Conservation (phyloP, 2,329 filamentous ascomycete genomes). For the Beauveria scarabaeidicola region DNA sequence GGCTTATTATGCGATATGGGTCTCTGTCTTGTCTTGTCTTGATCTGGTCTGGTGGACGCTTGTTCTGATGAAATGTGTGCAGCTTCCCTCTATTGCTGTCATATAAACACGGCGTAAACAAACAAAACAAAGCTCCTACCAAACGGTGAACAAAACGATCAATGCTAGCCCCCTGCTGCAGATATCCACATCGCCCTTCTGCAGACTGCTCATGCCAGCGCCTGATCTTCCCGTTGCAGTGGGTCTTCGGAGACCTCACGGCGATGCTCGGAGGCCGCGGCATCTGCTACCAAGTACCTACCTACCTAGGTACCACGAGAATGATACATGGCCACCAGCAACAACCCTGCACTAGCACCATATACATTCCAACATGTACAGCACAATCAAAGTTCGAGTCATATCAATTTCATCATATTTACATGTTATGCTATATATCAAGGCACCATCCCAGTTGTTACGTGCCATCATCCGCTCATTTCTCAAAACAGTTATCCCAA, state of each 20-base stretch:
- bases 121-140: not conserved
- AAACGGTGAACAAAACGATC: not conserved
- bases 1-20: conserved; percentile 8
- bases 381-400: not conserved
- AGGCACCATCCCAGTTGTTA: not conserved
- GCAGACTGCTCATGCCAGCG: too few species aligned
- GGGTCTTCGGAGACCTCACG: conserved; percentile 3
- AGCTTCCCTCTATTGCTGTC: not conserved
- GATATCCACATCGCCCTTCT: not conserved
- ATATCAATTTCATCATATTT: not conserved
- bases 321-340: not conserved
- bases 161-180: not conserved
- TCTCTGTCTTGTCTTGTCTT: not conserved
- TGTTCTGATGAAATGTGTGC: not conserved
- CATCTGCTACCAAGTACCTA: not conserved
- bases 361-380: not conserved
- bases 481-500: not conserved
- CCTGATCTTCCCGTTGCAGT: conserved; percentile 1
- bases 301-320: not conserved
- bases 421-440: not conserved
- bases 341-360: not conserved
- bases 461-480: not conserved
- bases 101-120: not conserved
- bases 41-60: not conserved
- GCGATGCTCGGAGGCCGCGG: conserved; percentile 9